Evolutionary conservation across 352 stramenopile genomes (phyloP), one percentile per base, ranked within the genome.

Genomic region (Globisporangium acanthophoron): DNA sequence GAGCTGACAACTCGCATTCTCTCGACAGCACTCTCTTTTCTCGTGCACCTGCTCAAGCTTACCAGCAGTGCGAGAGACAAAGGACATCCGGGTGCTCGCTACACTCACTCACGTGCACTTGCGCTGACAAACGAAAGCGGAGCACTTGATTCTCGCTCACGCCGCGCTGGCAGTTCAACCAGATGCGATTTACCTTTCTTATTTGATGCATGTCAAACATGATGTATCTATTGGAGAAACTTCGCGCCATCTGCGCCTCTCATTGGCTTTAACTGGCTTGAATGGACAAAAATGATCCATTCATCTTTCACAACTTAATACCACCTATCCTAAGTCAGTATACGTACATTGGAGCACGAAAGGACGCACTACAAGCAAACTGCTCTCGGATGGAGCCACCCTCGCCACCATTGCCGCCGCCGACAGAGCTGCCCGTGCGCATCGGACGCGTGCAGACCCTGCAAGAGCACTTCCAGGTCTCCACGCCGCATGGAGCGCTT

Each of bases 391-490:
- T 12, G 12, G 11, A 18, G 37, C 12, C 37, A 18, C 18, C 46
- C 3, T n/a, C 27, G 6, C 12, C 46, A 39, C 24, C 46, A 15
- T 5, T 20, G n/a, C 2, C 40, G 37, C 41, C 41, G 37, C 8
- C 16, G 3, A 72, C 66, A 56, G 65, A 76, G 54, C 44, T 63
- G 5, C 47, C 60, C n/a, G 41, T 66, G 40, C 60, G 52, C 24
- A 21, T 69, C 7, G 48, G 60, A 7, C 48, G 57, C 15, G 54
- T 62, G 39, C 52, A 65, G 20, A 40, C 50, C 20, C 51, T 76
- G 0, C 21, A 50, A 11, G 66, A 72, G 50, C 52, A 72, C 39
- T 67, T 61, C 33, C 59, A 64, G 33, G 52, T 41, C 31, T n/a
- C 51, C 21, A 29, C 27, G 5, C 51, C 35, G 20, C 54, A 55